These are phyloP conservation scores for Penicillium sp. DNA, from an alignment of 2,329 filamentous ascomycete species.

Conservation along the genomic window DNA sequence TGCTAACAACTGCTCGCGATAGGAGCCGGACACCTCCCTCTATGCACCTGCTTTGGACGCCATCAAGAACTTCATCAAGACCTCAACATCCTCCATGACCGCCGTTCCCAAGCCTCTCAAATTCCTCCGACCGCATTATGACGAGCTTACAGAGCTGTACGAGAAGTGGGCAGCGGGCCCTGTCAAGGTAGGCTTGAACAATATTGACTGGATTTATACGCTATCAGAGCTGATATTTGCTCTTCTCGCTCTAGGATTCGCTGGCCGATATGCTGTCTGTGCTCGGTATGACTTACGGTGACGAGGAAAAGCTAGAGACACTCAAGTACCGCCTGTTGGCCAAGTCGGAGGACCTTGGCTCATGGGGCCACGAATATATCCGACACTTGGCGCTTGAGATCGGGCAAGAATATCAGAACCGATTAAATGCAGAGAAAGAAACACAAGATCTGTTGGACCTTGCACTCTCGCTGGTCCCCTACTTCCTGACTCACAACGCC, in stretches of 20 bases:
- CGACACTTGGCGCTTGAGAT: conserved; percentile 94
- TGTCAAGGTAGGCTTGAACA: conserved; percentile 69
- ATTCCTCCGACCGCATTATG: conserved; percentile 95
- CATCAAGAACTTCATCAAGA: conserved; percentile 99
- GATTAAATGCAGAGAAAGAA: conserved; percentile 81
- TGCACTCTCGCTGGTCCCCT: conserved; percentile 80
- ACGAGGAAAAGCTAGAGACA: conserved; percentile 93
- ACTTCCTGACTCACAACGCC: conserved; percentile 95
- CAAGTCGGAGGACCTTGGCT: conserved; percentile 87
- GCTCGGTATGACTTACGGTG: conserved; percentile 97
- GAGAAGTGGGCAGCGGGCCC: conserved; percentile 83
- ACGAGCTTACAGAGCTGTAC: conserved; percentile 82
- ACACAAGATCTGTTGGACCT: conserved; percentile 84
- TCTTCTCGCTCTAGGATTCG: conserved; percentile 56
- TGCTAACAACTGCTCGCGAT: conserved; percentile 22
- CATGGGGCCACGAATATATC: conserved; percentile 98
- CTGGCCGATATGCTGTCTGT: conserved; percentile 96
- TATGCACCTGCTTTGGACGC: conserved; percentile 92
- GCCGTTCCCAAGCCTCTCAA: conserved; percentile 98
- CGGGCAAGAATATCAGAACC: conserved; percentile 88
- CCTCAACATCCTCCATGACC: conserved; percentile 98
- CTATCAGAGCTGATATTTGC: conserved; percentile 16
- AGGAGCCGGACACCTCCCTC: conserved; percentile 85
- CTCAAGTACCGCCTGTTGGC: conserved; percentile 92
- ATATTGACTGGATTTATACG: background rate